A percentile compares a stretch with the other conserved stretches of the same genome.
phyloP scores from a whole-genome alignment of 1,139 yeast genomes.

The Kodamaea arcana region DNA sequence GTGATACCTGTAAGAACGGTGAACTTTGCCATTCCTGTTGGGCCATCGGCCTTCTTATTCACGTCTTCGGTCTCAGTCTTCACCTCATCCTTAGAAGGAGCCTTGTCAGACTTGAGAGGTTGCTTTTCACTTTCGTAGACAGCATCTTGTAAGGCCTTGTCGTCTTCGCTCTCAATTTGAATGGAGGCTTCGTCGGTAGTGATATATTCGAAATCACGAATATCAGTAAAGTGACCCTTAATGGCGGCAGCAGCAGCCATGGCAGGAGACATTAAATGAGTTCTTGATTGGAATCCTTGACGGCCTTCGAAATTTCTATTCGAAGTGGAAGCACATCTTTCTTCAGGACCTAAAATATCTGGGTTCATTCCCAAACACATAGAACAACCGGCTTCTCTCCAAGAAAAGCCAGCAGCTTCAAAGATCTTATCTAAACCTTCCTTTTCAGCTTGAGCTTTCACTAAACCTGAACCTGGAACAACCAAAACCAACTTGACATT shows the following conservation, averaged over 20 bases:
- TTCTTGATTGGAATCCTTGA: conserved; percentile 96
- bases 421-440: conserved; percentile 94
- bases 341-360: conserved; percentile 88
- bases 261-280: conserved; percentile 97
- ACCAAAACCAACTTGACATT: conserved; percentile 80
- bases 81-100: not conserved
- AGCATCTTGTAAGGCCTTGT: conserved; percentile 60
- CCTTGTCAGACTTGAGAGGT: conserved; percentile 19
- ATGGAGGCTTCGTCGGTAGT: conserved; percentile 60
- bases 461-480: conserved; percentile 96
- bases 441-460: conserved; percentile 85
- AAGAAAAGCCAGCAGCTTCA: conserved; percentile 87
- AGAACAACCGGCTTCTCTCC: conserved; percentile 99
- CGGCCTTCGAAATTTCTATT: conserved; percentile 99
- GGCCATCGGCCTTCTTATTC: conserved; percentile 12
- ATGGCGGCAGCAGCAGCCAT: conserved; percentile 99
- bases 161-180: conserved; percentile 52
- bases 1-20: conserved; percentile 75
- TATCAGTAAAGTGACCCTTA: conserved; percentile 85
- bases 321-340: conserved; percentile 97
- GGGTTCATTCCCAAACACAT: conserved; percentile 99
- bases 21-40: conserved; percentile 73
- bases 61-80: not conserved
- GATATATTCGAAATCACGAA: conserved; percentile 70
- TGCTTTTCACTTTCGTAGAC: conserved; percentile 66